A percentile compares a stretch with the other conserved stretches of the same genome.
phyloP scores from a whole-genome alignment of 176 grass and related monocot genomes.

The Avena sativa region DNA sequence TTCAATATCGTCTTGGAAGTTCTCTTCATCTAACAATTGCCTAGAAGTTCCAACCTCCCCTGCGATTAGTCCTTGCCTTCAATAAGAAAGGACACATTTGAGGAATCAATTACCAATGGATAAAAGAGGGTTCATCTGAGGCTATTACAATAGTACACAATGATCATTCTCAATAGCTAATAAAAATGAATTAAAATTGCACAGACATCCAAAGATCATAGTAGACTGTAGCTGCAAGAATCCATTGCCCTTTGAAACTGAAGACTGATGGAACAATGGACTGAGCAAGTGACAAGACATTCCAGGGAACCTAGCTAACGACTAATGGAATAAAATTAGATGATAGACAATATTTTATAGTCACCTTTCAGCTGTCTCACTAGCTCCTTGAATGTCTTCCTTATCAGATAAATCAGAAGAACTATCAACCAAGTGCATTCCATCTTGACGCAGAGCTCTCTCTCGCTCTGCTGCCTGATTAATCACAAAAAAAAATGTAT shows the following conservation, averaged over 20 bases:
- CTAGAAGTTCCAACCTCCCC: constrained; percentile 62
- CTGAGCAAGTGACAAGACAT: not conserved
- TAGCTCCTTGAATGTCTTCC: constrained; percentile 48
- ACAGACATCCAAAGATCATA: constrained; percentile 5
- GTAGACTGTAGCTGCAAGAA: constrained; percentile 4
- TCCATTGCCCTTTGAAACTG: constrained; percentile 21
- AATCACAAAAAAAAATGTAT: constrained; percentile 36
- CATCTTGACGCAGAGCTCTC: constrained; percentile 55
- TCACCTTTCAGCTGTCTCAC: constrained; percentile 60
- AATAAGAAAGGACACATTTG: constrained; percentile 49
- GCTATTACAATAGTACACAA: constrained; percentile 10
- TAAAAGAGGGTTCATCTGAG: not conserved
- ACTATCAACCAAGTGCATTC: constrained; percentile 42
- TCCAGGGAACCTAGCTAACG: not conserved
- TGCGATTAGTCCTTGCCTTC: constrained; percentile 53
- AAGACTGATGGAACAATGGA: not conserved
- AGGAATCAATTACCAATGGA: constrained; percentile 26
- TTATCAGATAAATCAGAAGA: constrained; percentile 59
- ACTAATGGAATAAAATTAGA: constrained; percentile 26
- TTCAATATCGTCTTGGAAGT: constrained; percentile 60
- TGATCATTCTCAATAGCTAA: not conserved
- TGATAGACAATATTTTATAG: constrained; percentile 28
- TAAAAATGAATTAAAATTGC: not conserved
- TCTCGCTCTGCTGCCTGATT: constrained; percentile 60
- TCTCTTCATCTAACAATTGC: constrained; percentile 50